Base-by-base conservation (phyloP, 2,329 filamentous ascomycete genomes). In the Huntiella bhutanensis region DNA sequence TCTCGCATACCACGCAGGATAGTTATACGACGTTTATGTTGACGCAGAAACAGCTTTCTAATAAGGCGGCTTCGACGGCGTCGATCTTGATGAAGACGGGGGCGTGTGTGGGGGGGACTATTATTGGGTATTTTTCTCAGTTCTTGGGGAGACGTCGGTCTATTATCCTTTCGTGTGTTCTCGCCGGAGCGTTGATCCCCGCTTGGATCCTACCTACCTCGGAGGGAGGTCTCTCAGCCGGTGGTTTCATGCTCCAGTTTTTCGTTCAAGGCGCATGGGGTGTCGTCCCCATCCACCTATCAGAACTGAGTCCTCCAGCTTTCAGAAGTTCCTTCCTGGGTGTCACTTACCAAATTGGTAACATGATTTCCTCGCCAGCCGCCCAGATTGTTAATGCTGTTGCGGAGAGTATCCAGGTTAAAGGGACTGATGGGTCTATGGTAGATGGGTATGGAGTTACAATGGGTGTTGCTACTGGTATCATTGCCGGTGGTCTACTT, bases 11-110 rank as follows among this genome's bases (percentile, higher is more conserved):
- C 1, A 80, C 75, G 17, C 82, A 88, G 59, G 82, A 88, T 62
- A 80, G 73, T 42, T 87, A 86, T 64, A 85, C 82, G 0, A 86
- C 82, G 3, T 85, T 86, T 58, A 80, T 87, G 77, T 66, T 79
- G 35, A 70, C 69, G 4, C 70, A 83, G 54, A 86, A 87, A 61
- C 74, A 77, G 52, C 67, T 87, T 49, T 55, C 67, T 46, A 79
- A 82, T 54, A 56, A 64, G 1, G 68, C 67, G 1, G 78, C 81
- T 4, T 80, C 71, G 5, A 74, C 80, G n/a, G 80, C 80, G 12
- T 80, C 74, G n/a, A 86, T 87, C 53, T 61, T 87, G 49, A 85
- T 84, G 77, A 86, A 86, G 62, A 75, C 71, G 1, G 82, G 82
- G 19, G 80, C 82, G 38, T 82, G 79, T 53, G 73, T 84, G 1